phyloP scores from a whole-genome alignment of 306 rosid genomes.

The Betula pendula region DNA sequence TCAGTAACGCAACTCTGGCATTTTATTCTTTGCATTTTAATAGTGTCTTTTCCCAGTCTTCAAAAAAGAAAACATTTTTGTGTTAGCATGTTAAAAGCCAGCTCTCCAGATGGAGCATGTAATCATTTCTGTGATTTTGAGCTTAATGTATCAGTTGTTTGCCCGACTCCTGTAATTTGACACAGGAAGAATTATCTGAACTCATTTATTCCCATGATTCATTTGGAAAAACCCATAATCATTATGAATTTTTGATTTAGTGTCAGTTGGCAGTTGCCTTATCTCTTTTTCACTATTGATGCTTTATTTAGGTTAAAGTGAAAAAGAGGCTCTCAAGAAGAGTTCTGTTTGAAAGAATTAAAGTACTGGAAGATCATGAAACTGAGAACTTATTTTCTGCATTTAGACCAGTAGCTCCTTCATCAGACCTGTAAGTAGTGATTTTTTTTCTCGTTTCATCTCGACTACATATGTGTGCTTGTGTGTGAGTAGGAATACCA shows the following conservation, averaged over 20 bases:
- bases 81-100: background rate
- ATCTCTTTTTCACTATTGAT: background rate
- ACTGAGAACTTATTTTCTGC: conserved; percentile 59
- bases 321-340: conserved; percentile 68
- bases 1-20: background rate
- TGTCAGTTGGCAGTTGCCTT: background rate
- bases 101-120: background rate
- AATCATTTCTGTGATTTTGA: background rate
- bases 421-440: conserved; percentile 66
- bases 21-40: background rate
- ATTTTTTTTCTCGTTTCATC: conserved; percentile 21
- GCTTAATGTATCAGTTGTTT: background rate
- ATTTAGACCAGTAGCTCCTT: conserved; percentile 67
- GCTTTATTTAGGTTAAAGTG: conserved; percentile 57
- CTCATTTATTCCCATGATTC: background rate
- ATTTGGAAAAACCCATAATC: background rate
- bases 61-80: background rate
- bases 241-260: background rate
- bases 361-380: conserved; percentile 50
- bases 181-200: background rate
- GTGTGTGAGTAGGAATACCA: background rate
- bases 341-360: conserved; percentile 63
- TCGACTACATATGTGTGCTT: background rate
- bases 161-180: background rate
- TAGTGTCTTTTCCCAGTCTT: background rate